phyloP scores from a whole-genome alignment of 208 protist species.

The Acanthamoeba healyi region DNA sequence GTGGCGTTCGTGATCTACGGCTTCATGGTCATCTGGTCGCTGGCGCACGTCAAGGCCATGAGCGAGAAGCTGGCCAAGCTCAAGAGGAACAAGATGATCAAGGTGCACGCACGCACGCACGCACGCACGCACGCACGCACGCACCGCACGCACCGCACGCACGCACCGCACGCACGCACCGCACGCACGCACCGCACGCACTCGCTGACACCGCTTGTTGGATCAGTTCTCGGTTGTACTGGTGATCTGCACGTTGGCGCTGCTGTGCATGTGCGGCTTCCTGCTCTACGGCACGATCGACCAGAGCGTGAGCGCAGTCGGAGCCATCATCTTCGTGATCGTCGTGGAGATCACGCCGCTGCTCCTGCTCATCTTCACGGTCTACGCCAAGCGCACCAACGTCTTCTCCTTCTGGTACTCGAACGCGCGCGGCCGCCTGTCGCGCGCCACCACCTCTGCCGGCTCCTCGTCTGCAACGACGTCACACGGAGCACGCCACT shows the following conservation, averaged over 20 bases:
- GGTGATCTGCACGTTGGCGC: not conserved
- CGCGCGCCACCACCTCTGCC: not conserved
- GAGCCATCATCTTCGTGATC: conserved; percentile 46
- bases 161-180: too few relatives aligned
- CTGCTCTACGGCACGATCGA: conserved; percentile 65
- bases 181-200: not conserved
- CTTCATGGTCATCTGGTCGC: not conserved
- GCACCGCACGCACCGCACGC: too few relatives aligned
- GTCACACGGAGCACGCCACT: too few relatives aligned
- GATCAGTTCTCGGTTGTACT: conserved; percentile 6
- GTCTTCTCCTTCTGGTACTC: conserved; percentile 49
- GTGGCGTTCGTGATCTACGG: conserved; percentile 13
- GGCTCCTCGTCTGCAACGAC: not conserved
- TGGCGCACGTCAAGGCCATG: not conserved
- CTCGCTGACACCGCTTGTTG: not conserved
- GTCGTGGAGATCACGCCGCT: conserved; percentile 46
- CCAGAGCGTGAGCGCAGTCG: conserved; percentile 25
- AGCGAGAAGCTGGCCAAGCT: conserved; percentile 44
- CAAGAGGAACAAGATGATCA: conserved; percentile 57
- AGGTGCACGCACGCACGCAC: not conserved
- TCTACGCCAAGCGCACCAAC: conserved; percentile 21
- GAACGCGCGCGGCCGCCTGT: not conserved
- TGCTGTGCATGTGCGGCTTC: conserved; percentile 51
- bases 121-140: too few relatives aligned
- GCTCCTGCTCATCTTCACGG: conserved; percentile 32